Base-by-base conservation (phyloP, 176 grass and related monocot genomes). In the Zoysia japonica region DNA sequence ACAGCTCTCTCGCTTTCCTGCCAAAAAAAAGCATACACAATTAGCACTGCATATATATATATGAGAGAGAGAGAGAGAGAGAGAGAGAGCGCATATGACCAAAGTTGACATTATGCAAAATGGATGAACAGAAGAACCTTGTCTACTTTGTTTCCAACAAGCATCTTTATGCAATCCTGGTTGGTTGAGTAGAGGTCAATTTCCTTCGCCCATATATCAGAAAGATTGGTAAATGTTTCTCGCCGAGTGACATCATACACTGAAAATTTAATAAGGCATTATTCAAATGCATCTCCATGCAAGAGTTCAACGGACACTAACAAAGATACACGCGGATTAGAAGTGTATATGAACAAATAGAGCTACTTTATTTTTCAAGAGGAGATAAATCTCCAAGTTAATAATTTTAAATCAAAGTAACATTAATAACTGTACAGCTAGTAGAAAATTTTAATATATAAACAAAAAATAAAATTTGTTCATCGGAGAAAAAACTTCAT, bases 171-270 rank as follows among this genome's bases (percentile, higher is more conserved):
- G 79, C 96, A 99, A 68, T 99, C 96, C 75, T 99, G 92, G 80
- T 99, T 99, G n/a, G 96, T 99, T 77, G 96, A 99, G 66, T 99
- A 99, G 28, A 99, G 90, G 15, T 99, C 96, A 76, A 95, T 93
- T 93, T 99, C 96, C 88, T 99, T 99, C 1, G 96, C 90, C 90
- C 96, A 99, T 78, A 99, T 86, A 70, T 98, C 96, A 74, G 90
- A 87, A 61, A 99, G 90, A 87, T 99, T 82, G 0, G 96, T 99
- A 76, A 99, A 99, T 45, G 96, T 99, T 56, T 99, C 96, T 83
- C 96, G 79, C 77, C 90, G 86, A 47, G 92, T 95, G 28, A 95
- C 96, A 74, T 99, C 96, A 67, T 99, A 99, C 41, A 99, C 92
- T 99, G 80, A 28, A 67, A 85, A 82, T 73, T 28, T 1, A n/a